Evolutionary conservation across 257 asterid species (phyloP).

Genomic region (Solanum infundibuliforme): DNA sequence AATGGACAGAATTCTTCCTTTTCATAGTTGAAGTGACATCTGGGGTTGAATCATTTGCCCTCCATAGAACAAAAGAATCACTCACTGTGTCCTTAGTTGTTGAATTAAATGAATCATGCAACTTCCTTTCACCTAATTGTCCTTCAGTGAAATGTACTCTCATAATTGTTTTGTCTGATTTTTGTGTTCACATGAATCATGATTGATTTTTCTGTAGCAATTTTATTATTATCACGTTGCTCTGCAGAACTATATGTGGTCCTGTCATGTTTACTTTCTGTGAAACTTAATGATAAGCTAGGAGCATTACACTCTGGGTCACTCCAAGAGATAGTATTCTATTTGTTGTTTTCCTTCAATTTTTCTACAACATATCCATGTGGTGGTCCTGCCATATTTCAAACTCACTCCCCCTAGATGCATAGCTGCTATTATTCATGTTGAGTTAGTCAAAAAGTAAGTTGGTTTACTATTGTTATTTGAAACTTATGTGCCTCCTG

Average conservation of each 20-base stretch:
- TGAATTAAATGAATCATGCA: constrained; percentile 5
- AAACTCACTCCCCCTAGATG: not conserved
- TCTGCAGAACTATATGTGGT: constrained; percentile 27
- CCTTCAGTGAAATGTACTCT: not conserved
- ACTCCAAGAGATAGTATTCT: constrained; percentile 6
- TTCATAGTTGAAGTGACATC: constrained; percentile 11
- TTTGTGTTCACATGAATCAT: not conserved
- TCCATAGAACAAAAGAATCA: constrained; percentile 16
- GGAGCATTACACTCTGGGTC: constrained; percentile 14
- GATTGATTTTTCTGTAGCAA: constrained; percentile 5
- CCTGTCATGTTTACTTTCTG: constrained; percentile 18
- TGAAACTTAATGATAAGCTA: constrained; percentile 17
- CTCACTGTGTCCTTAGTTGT: not conserved
- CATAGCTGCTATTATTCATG: not conserved
- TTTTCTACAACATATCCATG: constrained; percentile 3
- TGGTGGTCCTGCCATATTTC: constrained; percentile 21
- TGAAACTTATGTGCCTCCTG: not conserved
- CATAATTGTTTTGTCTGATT: constrained; percentile 1
- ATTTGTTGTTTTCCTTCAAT: constrained; percentile 14
- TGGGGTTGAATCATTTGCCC: constrained; percentile 3
- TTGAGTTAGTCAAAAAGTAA: not conserved
- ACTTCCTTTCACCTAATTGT: not conserved
- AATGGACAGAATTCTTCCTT: not conserved
- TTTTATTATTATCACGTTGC: constrained; percentile 4
- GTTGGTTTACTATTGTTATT: not conserved